Base-by-base conservation (phyloP, 2,329 filamentous ascomycete genomes). In the Cordyceps tenuipes region DNA sequence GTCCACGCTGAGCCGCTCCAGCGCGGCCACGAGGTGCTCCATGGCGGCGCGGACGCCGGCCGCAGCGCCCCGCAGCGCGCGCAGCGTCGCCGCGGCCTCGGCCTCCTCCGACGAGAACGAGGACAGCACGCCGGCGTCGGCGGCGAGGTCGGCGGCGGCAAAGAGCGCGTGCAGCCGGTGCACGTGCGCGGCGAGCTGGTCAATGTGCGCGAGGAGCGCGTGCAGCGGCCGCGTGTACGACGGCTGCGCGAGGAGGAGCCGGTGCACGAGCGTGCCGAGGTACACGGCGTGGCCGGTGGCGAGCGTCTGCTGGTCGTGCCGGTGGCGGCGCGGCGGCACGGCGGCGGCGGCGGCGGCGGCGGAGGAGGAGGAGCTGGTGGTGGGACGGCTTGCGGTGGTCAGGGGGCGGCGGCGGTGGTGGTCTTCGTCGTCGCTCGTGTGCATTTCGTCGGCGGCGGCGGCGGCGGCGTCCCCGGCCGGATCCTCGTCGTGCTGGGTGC, bases 241-340 rank as follows among this genome's bases (percentile, higher is more conserved):
- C 1, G 77, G 66, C 39, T 85, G 83, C 0, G 84, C 86, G 10
- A 92, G 79, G 19, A 92, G 80, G 2, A 93, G 79, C 7, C 83
- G 81, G 48, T 83, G 82, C 0, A 81, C 76, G 3, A 97, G 77
- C 2, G 85, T 83, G 41, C 81, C 76, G 13, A 97, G 82, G 70
- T 95, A 96, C 19, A 82, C 77, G 17, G 86, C 82, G 72, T 97
- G 93, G 3, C 91, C 91, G 4, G 84, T 82, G 5, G 91, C 86
- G 23, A 97, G 81, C 3, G 88, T 87, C 73, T 97, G 91, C 0
- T 93, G 92, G 69, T 97, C 93, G 66, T 90, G 88, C 2, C 49
- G 58, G 50, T 29, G n/a, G 17, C 41, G 43, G 23, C 39, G 46
- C 1, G 47, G 48, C 9, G n/a, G n/a, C n/a, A n/a, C n/a, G n/a